Percentiles rank a stretch among this genome's conserved stretches.
phyloP scores from a whole-genome alignment of 257 asterid species.

The Penstemon newberryi region DNA sequence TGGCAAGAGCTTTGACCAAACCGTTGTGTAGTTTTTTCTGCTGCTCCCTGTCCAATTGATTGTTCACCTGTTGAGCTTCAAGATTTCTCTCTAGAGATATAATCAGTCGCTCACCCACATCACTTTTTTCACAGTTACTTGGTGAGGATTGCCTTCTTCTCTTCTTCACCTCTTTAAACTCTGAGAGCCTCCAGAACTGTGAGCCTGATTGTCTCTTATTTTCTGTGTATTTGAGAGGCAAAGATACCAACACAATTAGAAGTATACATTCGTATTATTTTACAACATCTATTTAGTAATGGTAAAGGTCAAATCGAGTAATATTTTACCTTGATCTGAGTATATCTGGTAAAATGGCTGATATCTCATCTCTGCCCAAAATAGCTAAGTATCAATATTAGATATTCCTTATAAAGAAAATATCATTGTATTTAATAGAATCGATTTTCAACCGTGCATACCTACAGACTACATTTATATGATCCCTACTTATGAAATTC shows the following conservation, averaged over 20 bases:
- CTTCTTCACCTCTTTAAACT: constrained; percentile 42
- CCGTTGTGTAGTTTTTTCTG: constrained; percentile 45
- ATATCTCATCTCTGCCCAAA: constrained; percentile 46
- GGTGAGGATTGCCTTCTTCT: constrained; percentile 40
- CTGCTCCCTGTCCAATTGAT: constrained; percentile 46
- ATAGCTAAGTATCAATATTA: constrained; percentile 19
- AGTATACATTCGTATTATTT: background rate
- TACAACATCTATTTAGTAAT: background rate
- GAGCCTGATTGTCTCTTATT: constrained; percentile 37
- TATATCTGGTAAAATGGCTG: constrained; percentile 42
- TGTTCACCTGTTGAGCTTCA: constrained; percentile 44
- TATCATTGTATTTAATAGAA: background rate
- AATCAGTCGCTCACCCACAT: constrained; percentile 33
- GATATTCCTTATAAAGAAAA: background rate
- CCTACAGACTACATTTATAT: background rate
- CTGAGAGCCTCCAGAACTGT: constrained; percentile 34
- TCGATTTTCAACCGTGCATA: background rate
- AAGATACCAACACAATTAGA: background rate
- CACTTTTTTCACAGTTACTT: constrained; percentile 30
- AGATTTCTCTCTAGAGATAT: constrained; percentile 52
- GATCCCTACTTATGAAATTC: background rate
- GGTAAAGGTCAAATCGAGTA: background rate
- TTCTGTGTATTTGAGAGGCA: constrained; percentile 32
- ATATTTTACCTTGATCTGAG: constrained; percentile 43
- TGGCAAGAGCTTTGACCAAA: constrained; percentile 48